phyloP scores from a whole-genome alignment of 2,329 filamentous ascomycete species.

The Colletotrichum incanum region DNA sequence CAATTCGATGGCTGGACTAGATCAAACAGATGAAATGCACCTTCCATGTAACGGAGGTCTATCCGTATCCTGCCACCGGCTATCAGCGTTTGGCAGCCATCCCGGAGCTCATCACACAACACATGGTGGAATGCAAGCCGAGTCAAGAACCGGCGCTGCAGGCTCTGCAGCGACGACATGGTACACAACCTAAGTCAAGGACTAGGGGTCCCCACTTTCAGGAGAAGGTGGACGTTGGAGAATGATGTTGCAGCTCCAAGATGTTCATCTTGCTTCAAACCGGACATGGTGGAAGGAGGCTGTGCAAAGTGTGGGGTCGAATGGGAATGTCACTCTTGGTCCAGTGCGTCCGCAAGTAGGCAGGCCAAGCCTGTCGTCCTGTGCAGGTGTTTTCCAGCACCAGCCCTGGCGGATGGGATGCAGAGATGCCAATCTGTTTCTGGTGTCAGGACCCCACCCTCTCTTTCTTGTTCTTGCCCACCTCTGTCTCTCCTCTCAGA shows the following conservation, averaged over 20 bases:
- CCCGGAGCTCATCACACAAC: slow-evolving; percentile 16
- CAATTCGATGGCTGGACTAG: slow-evolving; percentile 16
- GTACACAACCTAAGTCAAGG: background rate
- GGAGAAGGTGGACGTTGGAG: slow-evolving; percentile 41
- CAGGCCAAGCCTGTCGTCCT: slow-evolving; percentile 38
- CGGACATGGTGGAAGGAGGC: slow-evolving; percentile 42
- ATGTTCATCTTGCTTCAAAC: slow-evolving; percentile 44
- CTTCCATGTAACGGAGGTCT: slow-evolving; percentile 1
- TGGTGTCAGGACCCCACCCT: slow-evolving; percentile 11
- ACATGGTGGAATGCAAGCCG: slow-evolving; percentile 28
- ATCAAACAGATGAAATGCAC: slow-evolving; percentile 5
- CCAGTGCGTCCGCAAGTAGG: slow-evolving; percentile 28
- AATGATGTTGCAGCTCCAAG: slow-evolving; percentile 39
- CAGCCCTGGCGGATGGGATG: slow-evolving; percentile 27
- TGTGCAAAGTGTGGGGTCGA: slow-evolving; percentile 44
- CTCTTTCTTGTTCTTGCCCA: background rate
- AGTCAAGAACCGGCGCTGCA: slow-evolving; percentile 38
- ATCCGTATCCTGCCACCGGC: background rate
- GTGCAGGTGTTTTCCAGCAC: slow-evolving; percentile 33
- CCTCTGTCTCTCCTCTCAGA: background rate
- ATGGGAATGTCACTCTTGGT: slow-evolving; percentile 40
- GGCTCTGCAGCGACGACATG: slow-evolving; percentile 28
- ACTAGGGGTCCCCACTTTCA: slow-evolving; percentile 36
- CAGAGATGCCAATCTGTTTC: slow-evolving; percentile 32
- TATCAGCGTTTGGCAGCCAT: background rate